phyloP scores from a whole-genome alignment of 768 basidiomycete species.

The Mycena venus region DNA sequence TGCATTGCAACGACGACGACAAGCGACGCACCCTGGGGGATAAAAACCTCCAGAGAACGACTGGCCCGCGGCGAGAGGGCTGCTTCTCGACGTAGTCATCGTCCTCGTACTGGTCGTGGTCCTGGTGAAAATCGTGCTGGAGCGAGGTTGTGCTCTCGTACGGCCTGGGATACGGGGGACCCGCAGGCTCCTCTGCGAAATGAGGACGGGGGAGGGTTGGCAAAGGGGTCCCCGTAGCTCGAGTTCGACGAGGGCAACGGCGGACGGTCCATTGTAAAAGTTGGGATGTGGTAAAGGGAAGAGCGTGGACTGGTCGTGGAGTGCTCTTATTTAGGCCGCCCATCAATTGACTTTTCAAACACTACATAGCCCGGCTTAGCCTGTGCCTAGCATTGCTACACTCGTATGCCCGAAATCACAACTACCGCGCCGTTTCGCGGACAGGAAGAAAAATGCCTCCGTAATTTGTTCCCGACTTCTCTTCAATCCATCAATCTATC shows the following conservation, averaged over 20 bases:
- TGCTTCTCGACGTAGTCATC: slow-evolving; percentile 84
- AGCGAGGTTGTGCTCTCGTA: slow-evolving; percentile 73
- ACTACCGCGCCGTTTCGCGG: no score
- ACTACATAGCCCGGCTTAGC: no score
- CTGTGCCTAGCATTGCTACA: no score
- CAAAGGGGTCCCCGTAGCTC: slow-evolving; percentile 75
- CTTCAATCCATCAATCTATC: no score
- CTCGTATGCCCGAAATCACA: no score
- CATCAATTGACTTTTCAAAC: no score
- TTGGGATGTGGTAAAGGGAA: slow-evolving; percentile 23
- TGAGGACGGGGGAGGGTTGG: slow-evolving; percentile 76
- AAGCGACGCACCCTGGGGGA: slow-evolving; percentile 73
- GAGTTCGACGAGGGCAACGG: slow-evolving; percentile 52
- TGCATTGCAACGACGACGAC: slow-evolving; percentile 13
- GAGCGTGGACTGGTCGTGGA: not conserved
- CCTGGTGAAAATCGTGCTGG: slow-evolving; percentile 60
- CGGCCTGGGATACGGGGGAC: slow-evolving; percentile 61
- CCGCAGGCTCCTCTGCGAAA: slow-evolving; percentile 69
- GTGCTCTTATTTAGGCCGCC: not conserved
- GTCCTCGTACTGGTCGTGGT: slow-evolving; percentile 61
- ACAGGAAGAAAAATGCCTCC: no score
- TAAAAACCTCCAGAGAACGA: slow-evolving; percentile 79
- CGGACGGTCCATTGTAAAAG: slow-evolving; percentile 46
- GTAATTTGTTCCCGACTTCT: no score
- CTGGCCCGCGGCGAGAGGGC: slow-evolving; percentile 75